A percentile compares a stretch with the other conserved stretches of the same genome.
These are phyloP conservation scores for Fusarium austroafricanum DNA, from an alignment of 2,329 filamentous ascomycete genomes.

Conservation along the genomic window DNA sequence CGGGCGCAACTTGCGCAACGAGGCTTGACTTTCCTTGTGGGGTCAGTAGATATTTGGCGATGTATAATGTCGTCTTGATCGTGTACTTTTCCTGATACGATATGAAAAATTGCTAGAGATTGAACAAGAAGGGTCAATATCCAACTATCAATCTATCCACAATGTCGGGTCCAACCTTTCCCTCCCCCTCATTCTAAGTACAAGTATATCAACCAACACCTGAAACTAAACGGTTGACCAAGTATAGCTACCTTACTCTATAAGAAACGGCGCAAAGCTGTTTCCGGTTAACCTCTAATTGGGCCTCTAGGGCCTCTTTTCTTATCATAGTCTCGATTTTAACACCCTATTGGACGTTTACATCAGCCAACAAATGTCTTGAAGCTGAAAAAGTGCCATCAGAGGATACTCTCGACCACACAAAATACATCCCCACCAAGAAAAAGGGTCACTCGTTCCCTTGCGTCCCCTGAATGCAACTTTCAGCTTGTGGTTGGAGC, in stretches of 20 bases:
- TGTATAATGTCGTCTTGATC: too few relatives aligned
- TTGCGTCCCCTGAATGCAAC: slow-evolving; percentile 33
- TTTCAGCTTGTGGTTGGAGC: slow-evolving; percentile 27
- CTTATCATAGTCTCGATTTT: background rate
- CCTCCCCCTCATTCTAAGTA: slow-evolving; percentile 7
- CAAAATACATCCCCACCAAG: slow-evolving; percentile 17
- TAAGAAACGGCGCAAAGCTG: background rate
- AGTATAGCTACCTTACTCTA: too few relatives aligned
- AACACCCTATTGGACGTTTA: slow-evolving; percentile 13
- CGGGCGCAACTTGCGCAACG: slow-evolving; percentile 22
- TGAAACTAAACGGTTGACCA: slow-evolving; percentile 18
- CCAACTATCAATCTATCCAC: slow-evolving; percentile 12
- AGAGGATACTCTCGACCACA: slow-evolving; percentile 16
- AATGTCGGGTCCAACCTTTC: slow-evolving; percentile 17
- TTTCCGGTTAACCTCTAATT: background rate
- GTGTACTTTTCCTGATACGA: background rate
- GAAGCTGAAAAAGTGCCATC: slow-evolving; percentile 16
- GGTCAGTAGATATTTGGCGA: background rate
- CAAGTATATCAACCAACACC: slow-evolving; percentile 4
- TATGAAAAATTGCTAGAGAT: slow-evolving; percentile 3
- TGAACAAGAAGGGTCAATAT: slow-evolving; percentile 14
- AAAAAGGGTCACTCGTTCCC: slow-evolving; percentile 29
- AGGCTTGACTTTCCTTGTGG: slow-evolving; percentile 17
- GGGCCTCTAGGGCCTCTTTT: background rate
- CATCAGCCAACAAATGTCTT: background rate